phyloP scores from a whole-genome alignment of 192 early-diverging fungal species.

The Backusella liffmaniae region DNA sequence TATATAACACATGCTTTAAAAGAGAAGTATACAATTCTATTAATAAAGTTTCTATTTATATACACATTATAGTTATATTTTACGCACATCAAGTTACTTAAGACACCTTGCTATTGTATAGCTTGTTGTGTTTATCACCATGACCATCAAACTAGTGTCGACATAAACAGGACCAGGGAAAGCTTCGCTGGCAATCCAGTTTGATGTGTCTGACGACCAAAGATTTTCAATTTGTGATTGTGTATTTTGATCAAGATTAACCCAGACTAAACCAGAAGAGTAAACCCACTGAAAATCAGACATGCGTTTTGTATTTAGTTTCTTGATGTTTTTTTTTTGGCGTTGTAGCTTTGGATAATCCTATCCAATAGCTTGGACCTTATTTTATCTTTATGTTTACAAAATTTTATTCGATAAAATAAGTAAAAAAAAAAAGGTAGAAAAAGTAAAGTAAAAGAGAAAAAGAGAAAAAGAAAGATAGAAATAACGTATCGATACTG shows the following conservation, averaged over 20 bases:
- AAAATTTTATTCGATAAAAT: neutral
- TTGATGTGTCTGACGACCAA: neutral
- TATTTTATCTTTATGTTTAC: neutral
- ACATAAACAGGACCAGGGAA: constrained; percentile 8
- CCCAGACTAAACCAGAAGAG: constrained; percentile 1
- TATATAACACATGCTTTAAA: neutral
- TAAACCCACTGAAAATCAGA: constrained; percentile 9
- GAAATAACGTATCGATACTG: too few relatives aligned
- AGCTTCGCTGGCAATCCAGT: constrained; percentile 2
- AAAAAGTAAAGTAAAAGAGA: neutral
- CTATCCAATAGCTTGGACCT: neutral
- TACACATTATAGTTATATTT: neutral
- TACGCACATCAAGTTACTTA: neutral
- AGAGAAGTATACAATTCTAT: neutral
- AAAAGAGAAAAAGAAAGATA: neutral
- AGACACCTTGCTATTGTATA: constrained; percentile 3
- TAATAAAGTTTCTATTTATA: neutral
- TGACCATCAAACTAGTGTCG: neutral
- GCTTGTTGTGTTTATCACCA: constrained; percentile 1
- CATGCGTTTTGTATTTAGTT: neutral
- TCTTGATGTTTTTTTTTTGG: neutral
- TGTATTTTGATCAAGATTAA: constrained; percentile 2
- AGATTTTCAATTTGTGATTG: neutral
- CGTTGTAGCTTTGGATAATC: neutral
- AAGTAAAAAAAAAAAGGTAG: neutral